Percentiles rank a stretch among this genome's conserved stretches.
These are phyloP conservation scores for Arabidopsis hybrid DNA, from an alignment of 441 rosid genomes.

Conservation along the genomic window DNA sequence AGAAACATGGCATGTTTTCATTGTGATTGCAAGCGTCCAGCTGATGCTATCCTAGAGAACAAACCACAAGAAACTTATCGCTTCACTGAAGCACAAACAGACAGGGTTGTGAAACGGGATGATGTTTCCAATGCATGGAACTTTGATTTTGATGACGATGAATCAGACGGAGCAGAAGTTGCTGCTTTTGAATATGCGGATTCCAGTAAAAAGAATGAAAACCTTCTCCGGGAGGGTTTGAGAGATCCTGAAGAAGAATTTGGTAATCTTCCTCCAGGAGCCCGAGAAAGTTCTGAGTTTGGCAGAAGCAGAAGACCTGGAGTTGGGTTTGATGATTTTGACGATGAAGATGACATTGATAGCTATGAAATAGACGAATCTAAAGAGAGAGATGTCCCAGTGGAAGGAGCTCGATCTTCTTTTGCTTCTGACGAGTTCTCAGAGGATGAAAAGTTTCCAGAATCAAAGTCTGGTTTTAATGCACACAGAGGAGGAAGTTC, in stretches of 20 bases:
- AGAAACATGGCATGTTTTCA: constrained; percentile 93
- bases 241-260: constrained; percentile 54
- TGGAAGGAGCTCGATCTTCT: constrained; percentile 30
- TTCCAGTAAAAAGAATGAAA: constrained; percentile 53
- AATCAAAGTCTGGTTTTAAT: constrained; percentile 47
- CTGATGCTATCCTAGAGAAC: constrained; percentile 70
- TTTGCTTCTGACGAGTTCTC: constrained; percentile 51
- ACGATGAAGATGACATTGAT: constrained; percentile 85
- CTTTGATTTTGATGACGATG: constrained; percentile 94
- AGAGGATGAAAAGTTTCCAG: constrained; percentile 52
- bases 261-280: constrained; percentile 43
- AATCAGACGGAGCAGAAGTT: constrained; percentile 97
- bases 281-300: constrained; percentile 53
- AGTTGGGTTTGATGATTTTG: constrained; percentile 85
- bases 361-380: constrained; percentile 82
- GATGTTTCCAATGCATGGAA: constrained; percentile 95
- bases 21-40: constrained; percentile 96
- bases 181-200: constrained; percentile 92
- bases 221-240: constrained; percentile 48
- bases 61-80: constrained; percentile 60
- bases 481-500: constrained; percentile 45
- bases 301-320: constrained; percentile 50
- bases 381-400: constrained; percentile 47
- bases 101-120: constrained; percentile 50
- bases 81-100: constrained; percentile 51